Base-by-base conservation (phyloP, 2,329 filamentous ascomycete genomes). In the Fusarium sp. region DNA sequence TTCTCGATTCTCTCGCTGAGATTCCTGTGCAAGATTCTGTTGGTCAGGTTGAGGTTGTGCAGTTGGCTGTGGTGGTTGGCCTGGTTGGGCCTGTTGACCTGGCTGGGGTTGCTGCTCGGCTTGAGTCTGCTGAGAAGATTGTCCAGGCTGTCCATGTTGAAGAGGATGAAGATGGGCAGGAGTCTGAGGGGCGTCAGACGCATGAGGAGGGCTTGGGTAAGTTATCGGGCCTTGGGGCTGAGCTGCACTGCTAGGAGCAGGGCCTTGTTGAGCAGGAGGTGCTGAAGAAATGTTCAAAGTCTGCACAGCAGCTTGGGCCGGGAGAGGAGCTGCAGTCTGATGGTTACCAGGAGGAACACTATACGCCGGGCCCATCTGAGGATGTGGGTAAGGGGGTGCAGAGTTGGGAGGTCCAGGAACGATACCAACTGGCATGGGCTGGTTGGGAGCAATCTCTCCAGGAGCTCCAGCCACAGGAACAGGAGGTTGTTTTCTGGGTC, bases 401-500 rank as follows among this genome's bases (percentile, higher is more conserved):
- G 48, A 29, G 37, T 56, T 42, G n/a, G 48, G 63, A 20, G 57
- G 66, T 11, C 33, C 63, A 26, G 59, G 37, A 24, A 33, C 50
- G 37, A 44, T 31, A 23, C 50, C 49, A 38, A 53, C 52, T 13
- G 57, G 41, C 47, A 70, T 49, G n/a, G 31, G 21, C 18, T 54
- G 67, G 50, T 63, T 61, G 12, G 57, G 24, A 59, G 31, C 16
- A 35, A 37, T 50, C 55, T 69, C 57, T n/a, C 57, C 63, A 9
- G 46, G 47, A 48, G 47, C 41, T 21, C 68, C 68, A 23, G 48
- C n/a, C 2, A 62, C 55, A 21, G 68, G 37, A 41, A 55, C 69
- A 38, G 72, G 68, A n/a, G 78, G 77, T 39, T 79, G 77, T 73
- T 88, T 89, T 54, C 83, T 80, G 0, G 85, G 84, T 9, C 87